Evolutionary conservation across 2,329 filamentous ascomycete species (phyloP), one percentile per base, ranked within the genome.

Genomic region (Nemania sp.): DNA sequence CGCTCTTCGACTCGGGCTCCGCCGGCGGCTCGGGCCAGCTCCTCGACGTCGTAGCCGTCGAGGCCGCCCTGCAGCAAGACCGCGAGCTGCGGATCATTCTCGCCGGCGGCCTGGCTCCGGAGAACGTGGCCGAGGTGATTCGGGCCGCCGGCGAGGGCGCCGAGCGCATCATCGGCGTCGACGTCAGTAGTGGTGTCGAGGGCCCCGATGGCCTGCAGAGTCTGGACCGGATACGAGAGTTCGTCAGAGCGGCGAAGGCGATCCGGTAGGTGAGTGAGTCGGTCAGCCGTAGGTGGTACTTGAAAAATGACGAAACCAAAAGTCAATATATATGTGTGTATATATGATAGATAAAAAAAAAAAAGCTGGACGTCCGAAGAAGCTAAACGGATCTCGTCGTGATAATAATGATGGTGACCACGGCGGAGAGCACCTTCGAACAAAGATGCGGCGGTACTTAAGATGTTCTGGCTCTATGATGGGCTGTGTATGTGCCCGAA

Each of bases 171-270:
- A 79, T 92, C 35, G 93, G 89, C 1, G 90, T 99, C 3, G 95
- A 99, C 79, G 91, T 97, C 18, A 97, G 92, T 75, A 97, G 91
- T 71, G 96, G 96, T 0, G 92, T 99, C 2, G 95, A 98, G 77
- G 87, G 91, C 70, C 81, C 87, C 37, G 84, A 89, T 68, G 94
- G 92, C 2, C 80, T 86, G 72, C 95, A 99, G 76, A 90, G 88
- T 75, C 70, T 94, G 59, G 84, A 86, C 17, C 96, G 90, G 79
- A 98, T 99, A 67, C 80, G 81, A 65, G 85, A 83, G 3, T 99
- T 99, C 76, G 81, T 98, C 42, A 83, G 85, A 72, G 86, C 87
- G 37, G 91, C 88, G 0, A 95, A 95, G 75, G 75, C 77, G 34
- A 78, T 85, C 59, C 76, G 80, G 71, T 83, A 80, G 49, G 34